Evolutionary conservation across 108 stramenopile genomes (phyloP).

Genomic region (Nitzschia palea): DNA sequence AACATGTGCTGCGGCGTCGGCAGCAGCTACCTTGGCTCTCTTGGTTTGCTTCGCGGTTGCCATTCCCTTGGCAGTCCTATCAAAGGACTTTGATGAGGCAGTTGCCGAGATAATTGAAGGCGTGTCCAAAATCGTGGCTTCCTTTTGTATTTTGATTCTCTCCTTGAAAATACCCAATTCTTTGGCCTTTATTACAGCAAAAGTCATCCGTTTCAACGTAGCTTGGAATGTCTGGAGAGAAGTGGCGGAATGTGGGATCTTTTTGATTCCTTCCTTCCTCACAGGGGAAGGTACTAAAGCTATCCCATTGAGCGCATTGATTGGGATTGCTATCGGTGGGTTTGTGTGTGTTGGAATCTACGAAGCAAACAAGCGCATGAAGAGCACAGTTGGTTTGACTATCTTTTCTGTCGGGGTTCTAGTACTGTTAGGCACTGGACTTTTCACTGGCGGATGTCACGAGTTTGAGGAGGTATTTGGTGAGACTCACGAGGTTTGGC

Average conservation of each 20-base stretch:
- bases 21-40: conserved; percentile 58
- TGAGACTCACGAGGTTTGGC: conserved; percentile 54
- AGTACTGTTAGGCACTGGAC: conserved; percentile 61
- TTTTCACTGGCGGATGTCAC: conserved; percentile 70
- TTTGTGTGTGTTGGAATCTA: conserved; percentile 56
- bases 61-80: conserved; percentile 64
- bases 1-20: conserved; percentile 49
- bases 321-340: conserved; percentile 58
- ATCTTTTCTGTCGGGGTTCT: conserved; percentile 60
- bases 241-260: conserved; percentile 81
- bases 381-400: conserved; percentile 56
- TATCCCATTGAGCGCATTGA: conserved; percentile 68
- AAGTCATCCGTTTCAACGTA: conserved; percentile 80
- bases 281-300: conserved; percentile 56
- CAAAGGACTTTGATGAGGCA: conserved; percentile 45
- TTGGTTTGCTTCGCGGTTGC: conserved; percentile 50
- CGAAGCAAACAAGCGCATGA: conserved; percentile 54
- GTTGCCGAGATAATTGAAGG: conserved; percentile 70
- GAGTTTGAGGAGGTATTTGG: conserved; percentile 70
- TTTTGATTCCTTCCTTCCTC: conserved; percentile 78
- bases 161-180: conserved; percentile 78
- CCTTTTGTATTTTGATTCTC: conserved; percentile 65
- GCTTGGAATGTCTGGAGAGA: conserved; percentile 90
- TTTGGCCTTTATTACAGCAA: conserved; percentile 58
- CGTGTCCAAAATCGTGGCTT: conserved; percentile 73